Base-by-base conservation (phyloP, 2,329 filamentous ascomycete species). In the Epichloe typhina region DNA sequence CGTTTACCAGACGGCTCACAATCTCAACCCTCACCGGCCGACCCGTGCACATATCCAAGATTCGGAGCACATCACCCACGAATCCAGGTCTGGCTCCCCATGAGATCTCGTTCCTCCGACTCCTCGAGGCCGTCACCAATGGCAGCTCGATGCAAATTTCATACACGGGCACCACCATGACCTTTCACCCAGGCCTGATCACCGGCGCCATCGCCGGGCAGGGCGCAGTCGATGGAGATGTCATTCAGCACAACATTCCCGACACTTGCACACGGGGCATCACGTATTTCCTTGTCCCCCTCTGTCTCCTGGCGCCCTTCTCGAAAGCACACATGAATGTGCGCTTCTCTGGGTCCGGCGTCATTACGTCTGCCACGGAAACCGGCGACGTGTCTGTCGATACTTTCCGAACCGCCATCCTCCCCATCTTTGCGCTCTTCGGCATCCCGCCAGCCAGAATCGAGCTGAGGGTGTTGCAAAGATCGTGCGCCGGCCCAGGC, bases 71-170 rank as follows among this genome's bases (percentile, higher is more conserved):
- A 15, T 95, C 88, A 41, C 83, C 86, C 45, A 90, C 88, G 40
- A 83, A 86, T 60, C 90, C 93, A 1, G 93, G 93, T 61, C 85
- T 98, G 50, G 84, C 88, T 50, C 84, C 88, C 46, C 86, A 95
- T 72, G 93, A 98, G 70, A 83, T 97, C 61, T 97, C 93, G 45
- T 91, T 98, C 68, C 79, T 98, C 35, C 90, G 93, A 52, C 85
- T 98, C 17, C 83, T 98, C 62, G 93, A 97, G 68, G 79, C 88
- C 58, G 77, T 98, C 61, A 98, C 93, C 62, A 98, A 98, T 74
- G 93, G 93, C 69, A 87, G 86, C 52, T 83, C 86, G 51, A 88
- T 97, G 71, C 90, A 96, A 62, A 95, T 98, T 59, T 95, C 89
- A 11, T 93, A 95, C 71, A 96, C 89, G 1, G 93, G 93, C 64